phyloP scores from a whole-genome alignment of 1,284 basidiomycete species.

The Taiwanofungus camphoratus region DNA sequence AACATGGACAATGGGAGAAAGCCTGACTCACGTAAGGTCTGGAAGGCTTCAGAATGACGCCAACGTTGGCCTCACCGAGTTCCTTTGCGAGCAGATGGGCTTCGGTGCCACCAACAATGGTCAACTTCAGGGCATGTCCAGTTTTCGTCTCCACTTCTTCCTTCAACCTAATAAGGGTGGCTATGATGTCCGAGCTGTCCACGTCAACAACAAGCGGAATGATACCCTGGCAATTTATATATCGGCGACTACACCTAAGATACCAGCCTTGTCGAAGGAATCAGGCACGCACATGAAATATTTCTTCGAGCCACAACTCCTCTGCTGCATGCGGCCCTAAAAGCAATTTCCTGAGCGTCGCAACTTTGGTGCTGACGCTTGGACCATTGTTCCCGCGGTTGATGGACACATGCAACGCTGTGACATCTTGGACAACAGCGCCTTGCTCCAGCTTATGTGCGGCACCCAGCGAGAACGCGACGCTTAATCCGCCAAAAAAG shows the following conservation, averaged over 20 bases:
- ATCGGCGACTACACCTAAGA: not conserved
- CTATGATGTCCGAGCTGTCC: conserved; percentile 69
- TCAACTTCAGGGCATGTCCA: conserved; percentile 47
- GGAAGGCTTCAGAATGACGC: conserved; percentile 46
- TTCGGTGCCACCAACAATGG: conserved; percentile 72
- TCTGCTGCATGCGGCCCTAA: conserved; percentile 40
- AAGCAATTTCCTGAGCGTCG: conserved; percentile 52
- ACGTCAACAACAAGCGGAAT: conserved; percentile 64
- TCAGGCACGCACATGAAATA: conserved; percentile 41
- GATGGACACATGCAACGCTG: conserved; percentile 68
- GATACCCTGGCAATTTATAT: conserved; percentile 30
- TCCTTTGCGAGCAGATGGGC: conserved; percentile 69
- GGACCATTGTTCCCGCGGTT: conserved; percentile 37
- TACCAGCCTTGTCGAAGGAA: not conserved
- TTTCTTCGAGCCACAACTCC: conserved; percentile 46
- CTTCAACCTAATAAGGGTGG: conserved; percentile 67
- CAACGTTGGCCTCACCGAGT: conserved; percentile 60
- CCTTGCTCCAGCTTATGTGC: conserved; percentile 55
- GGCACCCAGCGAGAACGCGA: conserved; percentile 61
- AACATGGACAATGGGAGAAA: not conserved
- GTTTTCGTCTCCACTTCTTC: conserved; percentile 49
- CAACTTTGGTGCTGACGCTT: conserved; percentile 67
- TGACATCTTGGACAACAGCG: conserved; percentile 61
- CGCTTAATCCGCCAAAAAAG: conserved; percentile 66
- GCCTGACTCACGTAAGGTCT: conserved; percentile 7